Evolutionary conservation across 495 filamentous ascomycete genomes (phyloP), one percentile per base, ranked within the genome.

Genomic region (Penicillium mononematosum): DNA sequence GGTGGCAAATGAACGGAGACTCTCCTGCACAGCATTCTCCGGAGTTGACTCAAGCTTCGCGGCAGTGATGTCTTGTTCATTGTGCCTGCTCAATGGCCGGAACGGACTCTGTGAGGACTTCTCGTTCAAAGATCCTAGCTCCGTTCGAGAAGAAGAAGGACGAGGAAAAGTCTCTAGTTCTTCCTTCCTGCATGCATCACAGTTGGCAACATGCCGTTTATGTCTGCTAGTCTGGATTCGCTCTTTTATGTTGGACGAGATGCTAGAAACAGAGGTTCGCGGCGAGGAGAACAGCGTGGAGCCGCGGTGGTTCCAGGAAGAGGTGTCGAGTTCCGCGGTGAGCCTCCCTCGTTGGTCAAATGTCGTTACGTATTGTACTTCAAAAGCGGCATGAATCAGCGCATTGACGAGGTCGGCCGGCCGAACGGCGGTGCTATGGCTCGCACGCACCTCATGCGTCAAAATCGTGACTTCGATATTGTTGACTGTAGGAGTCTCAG

Each of bases 371-470:
- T 75, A 69, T 50, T 78, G 67, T 22, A 82, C 75, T 56, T 82
- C 78, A 29, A 82, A 82, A 4, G 76, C 77, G 2, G 76, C 79
- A 19, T 77, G 64, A n/a, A 74, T 75, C 45, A 82, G 58, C n/a
- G 69, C 65, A 24, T 45, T 53, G 43, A 68, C 78, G n/a, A 81
- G 64, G 24, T 70, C 56, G 11, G 62, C 56, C 11, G 76, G 65
- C 14, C 60, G 59, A 20, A 67, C 60, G 17, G 61, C 63, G 14
- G 44, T 46, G 0, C 62, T 64, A 56, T 82, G 78, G 16, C 60
- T 58, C 32, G 76, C 71, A 19, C 69, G 70, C n/a, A 81, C 75
- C 54, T 76, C 69, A 36, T 79, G 71, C 4, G 72, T 75, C 38
- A 78, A 60, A 25, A 79, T 74, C n/a, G 70, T 75, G 48, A 78